These are phyloP conservation scores for sunflower (Helianthus annuus) DNA, from an alignment of 129 eudicot species.

Conservation along the genomic window HanXRQr2.0-SUNRISE NC_035446.2:7427459-7427958, in stretches of 20 bases:
- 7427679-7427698: not conserved
- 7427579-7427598: not conserved
- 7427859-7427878: too few species aligned
- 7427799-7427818: too few species aligned
- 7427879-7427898: too few species aligned
- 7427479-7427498: slow-evolving; percentile 87
- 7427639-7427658: not conserved
- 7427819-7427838: too few species aligned
- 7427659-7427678: not conserved
- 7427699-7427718: not conserved
- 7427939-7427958: too few species aligned
- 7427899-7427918: too few species aligned
- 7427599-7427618: not conserved
- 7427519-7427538: slow-evolving; percentile 90
- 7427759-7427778: not conserved
- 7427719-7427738: not conserved
- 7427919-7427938: too few species aligned
- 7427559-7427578: slow-evolving; percentile 19
- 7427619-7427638: not conserved
- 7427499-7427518: slow-evolving; percentile 82
- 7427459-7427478: slow-evolving; percentile 93
- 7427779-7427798: too few species aligned
- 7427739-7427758: not conserved
- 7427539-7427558: slow-evolving; percentile 72
- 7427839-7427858: too few species aligned